These are phyloP conservation scores for Glycine soja DNA, from an alignment of 306 rosid species.

Conservation along the genomic window DNA sequence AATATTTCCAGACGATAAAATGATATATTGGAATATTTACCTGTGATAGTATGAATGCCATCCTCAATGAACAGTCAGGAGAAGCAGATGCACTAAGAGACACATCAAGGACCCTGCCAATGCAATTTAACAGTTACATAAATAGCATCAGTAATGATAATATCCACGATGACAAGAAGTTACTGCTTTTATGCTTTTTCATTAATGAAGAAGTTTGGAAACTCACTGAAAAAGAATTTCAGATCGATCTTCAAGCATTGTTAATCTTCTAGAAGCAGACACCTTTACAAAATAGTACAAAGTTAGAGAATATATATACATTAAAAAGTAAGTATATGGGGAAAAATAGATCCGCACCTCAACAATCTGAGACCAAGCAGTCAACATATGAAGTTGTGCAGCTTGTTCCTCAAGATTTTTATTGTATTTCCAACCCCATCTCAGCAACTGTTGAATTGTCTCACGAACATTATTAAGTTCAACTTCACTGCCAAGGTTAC, in stretches of 20 bases:
- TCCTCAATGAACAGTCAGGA: slow-evolving; percentile 91
- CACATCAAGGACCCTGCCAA: slow-evolving; percentile 80
- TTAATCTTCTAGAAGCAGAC: slow-evolving; percentile 84
- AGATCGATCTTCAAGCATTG: slow-evolving; percentile 82
- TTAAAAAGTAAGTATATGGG: background rate
- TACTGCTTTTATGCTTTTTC: slow-evolving; percentile 8
- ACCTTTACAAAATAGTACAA: slow-evolving; percentile 55
- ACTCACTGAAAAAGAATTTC: slow-evolving; percentile 93
- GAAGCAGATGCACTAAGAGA: slow-evolving; percentile 91
- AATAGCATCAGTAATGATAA: slow-evolving; percentile 23
- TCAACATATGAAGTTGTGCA: slow-evolving; percentile 95
- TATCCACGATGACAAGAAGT: slow-evolving; percentile 1
- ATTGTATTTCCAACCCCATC: slow-evolving; percentile 99
- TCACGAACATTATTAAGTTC: slow-evolving; percentile 78
- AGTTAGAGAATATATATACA: slow-evolving; percentile 33
- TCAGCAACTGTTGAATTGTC: slow-evolving; percentile 84
- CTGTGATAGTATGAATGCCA: slow-evolving; percentile 94
- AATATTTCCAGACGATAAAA: slow-evolving; percentile 12
- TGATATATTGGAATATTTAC: slow-evolving; percentile 48
- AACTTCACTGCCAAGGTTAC: slow-evolving; percentile 73
- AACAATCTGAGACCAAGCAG: slow-evolving; percentile 96
- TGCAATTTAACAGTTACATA: slow-evolving; percentile 42
- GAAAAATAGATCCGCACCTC: slow-evolving; percentile 80
- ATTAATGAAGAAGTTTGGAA: slow-evolving; percentile 25
- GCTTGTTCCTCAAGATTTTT: slow-evolving; percentile 99